Percentiles rank a stretch among this genome's conserved stretches.
phyloP scores from a whole-genome alignment of 371 early-diverging fungal genomes.

The Mucor ambiguus region DNA sequence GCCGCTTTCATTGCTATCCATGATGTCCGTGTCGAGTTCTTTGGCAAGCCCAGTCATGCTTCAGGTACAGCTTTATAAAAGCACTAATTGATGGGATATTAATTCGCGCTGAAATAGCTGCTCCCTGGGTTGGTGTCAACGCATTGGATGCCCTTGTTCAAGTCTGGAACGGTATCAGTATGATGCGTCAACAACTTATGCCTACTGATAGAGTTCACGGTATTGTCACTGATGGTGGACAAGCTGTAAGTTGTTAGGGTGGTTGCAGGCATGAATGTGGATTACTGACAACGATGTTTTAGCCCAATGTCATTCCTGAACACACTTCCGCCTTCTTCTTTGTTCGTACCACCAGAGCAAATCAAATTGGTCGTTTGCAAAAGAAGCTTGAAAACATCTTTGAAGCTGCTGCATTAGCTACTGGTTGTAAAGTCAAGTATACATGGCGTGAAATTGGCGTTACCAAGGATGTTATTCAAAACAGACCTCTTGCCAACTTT shows the following conservation, averaged over 20 bases:
- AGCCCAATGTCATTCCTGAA: constrained; percentile 64
- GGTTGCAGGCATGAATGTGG: not conserved
- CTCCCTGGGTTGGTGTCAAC: constrained; percentile 59
- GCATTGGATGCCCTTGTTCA: constrained; percentile 73
- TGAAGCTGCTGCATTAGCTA: constrained; percentile 70
- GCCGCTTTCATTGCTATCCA: constrained; percentile 46
- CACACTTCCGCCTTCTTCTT: constrained; percentile 62
- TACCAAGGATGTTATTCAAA: constrained; percentile 51
- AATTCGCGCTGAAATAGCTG: constrained; percentile 8
- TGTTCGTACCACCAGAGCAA: constrained; percentile 58
- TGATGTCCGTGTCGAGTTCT: constrained; percentile 59
- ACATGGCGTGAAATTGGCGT: constrained; percentile 54
- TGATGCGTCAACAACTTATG: constrained; percentile 72
- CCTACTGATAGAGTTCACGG: constrained; percentile 75
- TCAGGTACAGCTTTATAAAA: constrained; percentile 18
- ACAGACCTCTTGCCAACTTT: constrained; percentile 56
- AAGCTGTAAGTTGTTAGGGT: constrained; percentile 47
- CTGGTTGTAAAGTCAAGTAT: constrained; percentile 72
- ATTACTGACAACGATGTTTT: constrained; percentile 1
- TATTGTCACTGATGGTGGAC: constrained; percentile 72
- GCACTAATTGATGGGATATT: not conserved
- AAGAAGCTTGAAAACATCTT: constrained; percentile 59
- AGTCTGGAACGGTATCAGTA: constrained; percentile 63
- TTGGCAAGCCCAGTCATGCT: constrained; percentile 71
- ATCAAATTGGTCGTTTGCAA: constrained; percentile 52